Conservation (phyloP, 345 rosid species). For the Eucalyptus microcorys region DNA sequence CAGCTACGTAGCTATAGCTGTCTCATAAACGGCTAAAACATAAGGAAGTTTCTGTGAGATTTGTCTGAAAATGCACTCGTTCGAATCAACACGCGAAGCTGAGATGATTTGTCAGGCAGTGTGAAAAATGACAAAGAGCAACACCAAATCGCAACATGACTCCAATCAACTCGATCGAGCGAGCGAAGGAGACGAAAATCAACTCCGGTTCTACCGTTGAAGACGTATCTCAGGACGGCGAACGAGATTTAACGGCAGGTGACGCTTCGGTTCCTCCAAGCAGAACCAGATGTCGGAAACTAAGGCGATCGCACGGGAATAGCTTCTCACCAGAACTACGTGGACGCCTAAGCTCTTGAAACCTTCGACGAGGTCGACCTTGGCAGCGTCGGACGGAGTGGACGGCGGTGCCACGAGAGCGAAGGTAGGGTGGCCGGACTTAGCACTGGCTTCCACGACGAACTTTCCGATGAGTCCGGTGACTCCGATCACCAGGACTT, state of each 20-base stretch:
- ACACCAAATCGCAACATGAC: not conserved
- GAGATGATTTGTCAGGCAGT: no score
- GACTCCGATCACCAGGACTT: not conserved
- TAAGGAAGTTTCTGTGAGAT: not conserved
- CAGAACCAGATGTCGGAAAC: not conserved
- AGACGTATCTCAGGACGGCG: not conserved
- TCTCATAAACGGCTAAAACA: not conserved
- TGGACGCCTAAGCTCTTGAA: not conserved
- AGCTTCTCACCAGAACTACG: not conserved
- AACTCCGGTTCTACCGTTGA: not conserved
- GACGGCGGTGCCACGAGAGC: not conserved
- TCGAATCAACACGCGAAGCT: not conserved
- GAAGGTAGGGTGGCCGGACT: not conserved
- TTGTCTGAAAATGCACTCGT: not conserved
- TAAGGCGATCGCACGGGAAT: not conserved
- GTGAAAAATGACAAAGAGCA: not conserved
- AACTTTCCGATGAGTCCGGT: not conserved
- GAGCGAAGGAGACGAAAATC: not conserved
- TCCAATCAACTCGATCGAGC: not conserved
- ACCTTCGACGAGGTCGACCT: not conserved
- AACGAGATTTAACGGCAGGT: not conserved
- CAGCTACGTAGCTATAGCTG: not conserved
- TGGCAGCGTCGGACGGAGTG: not conserved
- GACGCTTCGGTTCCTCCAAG: not conserved
- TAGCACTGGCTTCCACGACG: conserved; percentile 1